Evolutionary conservation across 2,329 filamentous ascomycete genomes (phyloP), one percentile per base, ranked within the genome.

Genomic region (Calonectria henricotiae): DNA sequence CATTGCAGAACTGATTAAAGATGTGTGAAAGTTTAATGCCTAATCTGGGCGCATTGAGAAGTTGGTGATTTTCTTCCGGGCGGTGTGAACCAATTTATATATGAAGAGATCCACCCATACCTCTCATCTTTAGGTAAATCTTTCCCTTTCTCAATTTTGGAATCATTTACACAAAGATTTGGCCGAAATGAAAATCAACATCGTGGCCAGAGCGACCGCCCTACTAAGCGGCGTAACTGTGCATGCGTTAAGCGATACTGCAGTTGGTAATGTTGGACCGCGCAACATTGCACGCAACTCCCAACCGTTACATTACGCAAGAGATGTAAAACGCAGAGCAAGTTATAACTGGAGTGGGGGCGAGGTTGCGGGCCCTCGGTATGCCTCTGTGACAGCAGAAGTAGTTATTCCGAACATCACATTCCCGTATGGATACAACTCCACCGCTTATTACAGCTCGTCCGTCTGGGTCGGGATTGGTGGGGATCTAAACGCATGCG

Each of bases 321-420:
- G 68, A 63, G 46, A 63, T 20, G 25, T 70, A 8, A 27, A 49
- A 2, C 32, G 37, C 4, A 37, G 20, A 32, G 35, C 15, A 0
- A 67, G 64, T 2, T 67, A 30, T 20, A 54, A 41, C 12, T 70
- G 68, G 68, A 70, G 47, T 9, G 68, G 68, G 1, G 64, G 64
- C 2, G 54, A 67, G 9, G 64, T 70, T 1, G 41, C 47, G 2
- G 68, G 68, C 1, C 55, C 68, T 1, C 68, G 64, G 1, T 70
- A 67, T 23, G 30, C 46, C 15, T 70, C 68, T 1, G 68, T 67
- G 2, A 55, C 68, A 1, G 68, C 68, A 4, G 68, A 67, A 15
- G 68, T 70, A 2, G 30, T 70, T 27, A 67, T 70, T 30, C 68
- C 68, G 8, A 70, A 70, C 35, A 70, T 70, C 58, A 70, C 64